phyloP scores from a whole-genome alignment of 164 flowering plant species.

The Berberis vulgaris region DNA sequence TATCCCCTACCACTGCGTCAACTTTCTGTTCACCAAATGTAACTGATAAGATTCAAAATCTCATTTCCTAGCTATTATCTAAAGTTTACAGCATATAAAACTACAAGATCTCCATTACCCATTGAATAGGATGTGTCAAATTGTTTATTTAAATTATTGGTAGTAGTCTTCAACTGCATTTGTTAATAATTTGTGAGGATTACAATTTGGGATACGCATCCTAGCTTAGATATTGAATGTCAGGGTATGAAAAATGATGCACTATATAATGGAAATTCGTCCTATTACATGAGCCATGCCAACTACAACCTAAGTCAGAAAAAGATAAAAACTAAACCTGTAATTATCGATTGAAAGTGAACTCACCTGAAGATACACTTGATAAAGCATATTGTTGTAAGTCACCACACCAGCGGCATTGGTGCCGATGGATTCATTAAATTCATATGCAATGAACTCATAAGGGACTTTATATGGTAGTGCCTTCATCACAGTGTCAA shows the following conservation, averaged over 20 bases:
- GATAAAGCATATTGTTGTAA: constrained; percentile 35
- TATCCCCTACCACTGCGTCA: constrained; percentile 33
- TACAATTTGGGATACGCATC: too few species aligned
- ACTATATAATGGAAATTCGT: too few species aligned
- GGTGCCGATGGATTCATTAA: constrained; percentile 12
- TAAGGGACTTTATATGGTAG: constrained; percentile 24
- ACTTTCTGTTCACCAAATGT: constrained; percentile 9
- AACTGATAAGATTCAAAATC: not conserved
- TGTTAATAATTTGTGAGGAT: too few species aligned
- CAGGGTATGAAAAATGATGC: too few species aligned
- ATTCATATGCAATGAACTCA: constrained; percentile 29
- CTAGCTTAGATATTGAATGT: too few species aligned
- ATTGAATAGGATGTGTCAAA: not conserved
- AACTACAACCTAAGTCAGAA: too few species aligned
- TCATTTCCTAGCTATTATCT: too few species aligned
- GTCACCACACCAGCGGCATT: constrained; percentile 7
- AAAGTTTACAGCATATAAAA: not conserved
- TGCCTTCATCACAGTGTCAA: not conserved
- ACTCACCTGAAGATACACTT: constrained; percentile 30
- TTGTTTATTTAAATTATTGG: too few species aligned
- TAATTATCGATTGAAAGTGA: too few species aligned
- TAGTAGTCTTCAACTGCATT: too few species aligned
- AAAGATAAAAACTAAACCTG: too few species aligned
- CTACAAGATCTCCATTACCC: not conserved
- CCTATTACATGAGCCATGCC: too few species aligned